Evolutionary conservation across 164 flowering plant genomes (phyloP).

Genomic region (Macadamia integrifolia): DNA sequence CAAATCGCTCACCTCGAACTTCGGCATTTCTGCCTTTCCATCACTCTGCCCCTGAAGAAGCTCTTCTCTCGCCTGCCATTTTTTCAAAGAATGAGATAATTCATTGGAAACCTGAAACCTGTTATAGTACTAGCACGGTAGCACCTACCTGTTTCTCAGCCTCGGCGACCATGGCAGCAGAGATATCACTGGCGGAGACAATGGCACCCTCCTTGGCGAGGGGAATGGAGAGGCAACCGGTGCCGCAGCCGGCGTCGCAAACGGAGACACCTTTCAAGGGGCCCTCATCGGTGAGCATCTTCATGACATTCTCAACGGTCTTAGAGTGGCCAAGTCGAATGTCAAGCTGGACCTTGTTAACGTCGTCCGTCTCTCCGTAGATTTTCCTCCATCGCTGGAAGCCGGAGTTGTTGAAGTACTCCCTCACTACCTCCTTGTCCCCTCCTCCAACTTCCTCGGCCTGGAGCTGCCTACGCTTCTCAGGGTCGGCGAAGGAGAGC

Average conservation of each 20-base stretch:
- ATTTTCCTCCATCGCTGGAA: slow-evolving; percentile 94
- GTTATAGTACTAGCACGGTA: too few relatives aligned
- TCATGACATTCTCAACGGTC: slow-evolving; percentile 70
- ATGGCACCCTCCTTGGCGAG: slow-evolving; percentile 80
- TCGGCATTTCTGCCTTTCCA: slow-evolving; percentile 45
- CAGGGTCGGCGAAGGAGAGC: slow-evolving; percentile 79
- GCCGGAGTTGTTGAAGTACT: slow-evolving; percentile 85
- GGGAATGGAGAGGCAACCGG: slow-evolving; percentile 78
- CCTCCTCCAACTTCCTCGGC: slow-evolving; percentile 95
- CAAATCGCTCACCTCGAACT: slow-evolving; percentile 61
- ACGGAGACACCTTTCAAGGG: slow-evolving; percentile 62
- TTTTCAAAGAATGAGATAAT: too few relatives aligned
- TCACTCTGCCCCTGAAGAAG: slow-evolving; percentile 18
- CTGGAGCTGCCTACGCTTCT: slow-evolving; percentile 69
- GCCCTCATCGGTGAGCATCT: slow-evolving; percentile 70
- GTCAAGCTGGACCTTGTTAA: slow-evolving; percentile 79
- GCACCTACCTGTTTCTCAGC: slow-evolving; percentile 58
- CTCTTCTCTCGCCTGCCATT: slow-evolving; percentile 52
- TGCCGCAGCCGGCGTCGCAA: slow-evolving; percentile 97
- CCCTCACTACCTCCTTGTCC: slow-evolving; percentile 93
- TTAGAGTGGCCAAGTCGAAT: slow-evolving; percentile 88
- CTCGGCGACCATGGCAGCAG: slow-evolving; percentile 95
- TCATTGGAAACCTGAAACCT: too few relatives aligned
- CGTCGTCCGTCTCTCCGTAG: slow-evolving; percentile 93
- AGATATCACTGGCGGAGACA: slow-evolving; percentile 49